Evolutionary conservation across 345 rosid species (phyloP).

Genomic region (Eucalyptus fibrosa): DNA sequence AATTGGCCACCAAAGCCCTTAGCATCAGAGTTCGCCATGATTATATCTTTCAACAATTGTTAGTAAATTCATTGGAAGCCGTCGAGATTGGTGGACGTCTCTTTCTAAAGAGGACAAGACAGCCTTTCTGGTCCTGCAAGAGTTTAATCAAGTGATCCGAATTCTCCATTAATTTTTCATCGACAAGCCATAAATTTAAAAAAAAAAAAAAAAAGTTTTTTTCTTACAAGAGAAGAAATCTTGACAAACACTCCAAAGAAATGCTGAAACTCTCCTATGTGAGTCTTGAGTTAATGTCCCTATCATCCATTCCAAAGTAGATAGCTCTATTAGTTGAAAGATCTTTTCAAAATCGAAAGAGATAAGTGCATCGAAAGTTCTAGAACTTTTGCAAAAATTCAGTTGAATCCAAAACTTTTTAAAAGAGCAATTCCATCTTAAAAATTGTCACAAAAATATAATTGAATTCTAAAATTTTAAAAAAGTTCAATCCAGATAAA

Average conservation of each 20-base stretch:
- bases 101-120: background rate
- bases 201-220: no score
- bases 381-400: no score
- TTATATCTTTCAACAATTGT: background rate
- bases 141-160: background rate
- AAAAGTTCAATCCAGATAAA: no score
- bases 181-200: background rate
- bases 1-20: background rate
- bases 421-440: no score
- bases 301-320: background rate
- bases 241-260: background rate
- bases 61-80: background rate
- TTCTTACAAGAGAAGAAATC: no score
- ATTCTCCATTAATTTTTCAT: background rate
- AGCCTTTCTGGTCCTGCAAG: background rate
- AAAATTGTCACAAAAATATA: no score
- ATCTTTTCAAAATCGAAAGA: no score
- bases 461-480: fast-evolving
- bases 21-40: background rate
- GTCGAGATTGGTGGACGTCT: background rate
- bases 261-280: background rate
- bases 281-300: background rate
- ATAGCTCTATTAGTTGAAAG: background rate
- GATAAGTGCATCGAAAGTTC: no score
- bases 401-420: no score